Conservation (phyloP, 306 rosid genomes). For the Trifolium pratense region DNA sequence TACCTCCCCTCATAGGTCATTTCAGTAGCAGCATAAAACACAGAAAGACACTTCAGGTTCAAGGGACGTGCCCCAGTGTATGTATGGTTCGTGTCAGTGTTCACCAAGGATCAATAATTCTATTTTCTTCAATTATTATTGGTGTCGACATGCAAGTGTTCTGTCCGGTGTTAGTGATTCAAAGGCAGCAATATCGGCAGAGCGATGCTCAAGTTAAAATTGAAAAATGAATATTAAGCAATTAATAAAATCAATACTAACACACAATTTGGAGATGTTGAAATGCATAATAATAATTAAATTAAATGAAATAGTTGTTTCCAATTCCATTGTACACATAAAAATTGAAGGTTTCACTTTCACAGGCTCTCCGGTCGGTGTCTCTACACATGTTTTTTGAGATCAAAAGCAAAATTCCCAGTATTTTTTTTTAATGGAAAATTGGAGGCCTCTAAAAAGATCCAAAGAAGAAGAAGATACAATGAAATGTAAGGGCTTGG, state of each 20-base stretch:
- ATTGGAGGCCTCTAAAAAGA: constrained; percentile 51
- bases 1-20: constrained; percentile 37
- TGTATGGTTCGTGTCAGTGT: too few relatives aligned
- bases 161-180: too few relatives aligned
- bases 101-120: too few relatives aligned
- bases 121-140: too few relatives aligned
- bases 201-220: too few relatives aligned
- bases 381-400: constrained; percentile 45
- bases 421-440: constrained; percentile 47
- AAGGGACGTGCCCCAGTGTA: too few relatives aligned
- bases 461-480: constrained; percentile 49
- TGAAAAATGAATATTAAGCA: constrained; percentile 14
- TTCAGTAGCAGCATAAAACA: constrained; percentile 17
- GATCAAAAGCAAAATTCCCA: constrained; percentile 60
- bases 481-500: constrained; percentile 46
- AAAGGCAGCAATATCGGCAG: too few relatives aligned
- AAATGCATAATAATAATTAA: constrained; percentile 27
- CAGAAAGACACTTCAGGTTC: too few relatives aligned
- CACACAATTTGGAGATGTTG: constrained; percentile 25
- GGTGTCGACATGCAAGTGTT: too few relatives aligned
- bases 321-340: constrained; percentile 50
- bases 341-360: constrained; percentile 42
- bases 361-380: constrained; percentile 40
- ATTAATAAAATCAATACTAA: constrained; percentile 12
- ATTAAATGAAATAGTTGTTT: constrained; percentile 48